Evolutionary conservation across 495 filamentous ascomycete genomes (phyloP), one percentile per base, ranked within the genome.

Genomic region (Pyronema domesticum): DNA sequence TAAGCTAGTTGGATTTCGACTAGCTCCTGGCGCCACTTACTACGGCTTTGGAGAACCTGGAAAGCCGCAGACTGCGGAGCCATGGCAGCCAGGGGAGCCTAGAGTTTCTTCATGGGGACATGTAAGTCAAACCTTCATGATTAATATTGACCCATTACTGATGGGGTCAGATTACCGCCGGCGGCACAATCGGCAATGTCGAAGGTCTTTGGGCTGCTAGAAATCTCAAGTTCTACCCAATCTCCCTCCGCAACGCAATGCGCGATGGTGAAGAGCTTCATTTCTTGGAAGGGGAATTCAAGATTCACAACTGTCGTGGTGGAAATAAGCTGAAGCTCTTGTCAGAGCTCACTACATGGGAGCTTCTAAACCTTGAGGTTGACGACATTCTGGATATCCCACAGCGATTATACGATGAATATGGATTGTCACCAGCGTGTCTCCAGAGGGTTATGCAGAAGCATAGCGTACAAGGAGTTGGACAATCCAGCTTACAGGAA

Each of bases 191-290:
- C 0, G 72, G 72, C 2, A 75, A 74, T 53, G 53, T 74, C 0
- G 73, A 74, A 56, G 66, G 70, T 5, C 58, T 74, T 7, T 74
- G 68, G 72, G 42, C 54, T 67, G 70, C 71, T 17, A 67, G 71
- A 11, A 75, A 73, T 40, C 57, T 74, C 37, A 74, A 74, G 42
- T 74, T 71, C 58, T 74, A 73, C 49, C 72, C 72, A 0, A 58
- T 72, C 30, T 67, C 72, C 5, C 52, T 74, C 17, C 47, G 55
- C 3, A 53, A 60, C 15, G 70, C 72, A 3, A 70, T 73, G 50
- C 18, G 6, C 7, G 6, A 6, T 7, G 56, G 57, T 6, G 59
- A 65, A 13, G 53, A 53, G 0, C 58, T 74, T 13, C 39, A 60
- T 0, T 70, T 69, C 58, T 53, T 72, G 18, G 53, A 60, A 7